phyloP scores from a whole-genome alignment of 1,284 basidiomycete genomes.

The Moesziomyces globuligerus region DNA sequence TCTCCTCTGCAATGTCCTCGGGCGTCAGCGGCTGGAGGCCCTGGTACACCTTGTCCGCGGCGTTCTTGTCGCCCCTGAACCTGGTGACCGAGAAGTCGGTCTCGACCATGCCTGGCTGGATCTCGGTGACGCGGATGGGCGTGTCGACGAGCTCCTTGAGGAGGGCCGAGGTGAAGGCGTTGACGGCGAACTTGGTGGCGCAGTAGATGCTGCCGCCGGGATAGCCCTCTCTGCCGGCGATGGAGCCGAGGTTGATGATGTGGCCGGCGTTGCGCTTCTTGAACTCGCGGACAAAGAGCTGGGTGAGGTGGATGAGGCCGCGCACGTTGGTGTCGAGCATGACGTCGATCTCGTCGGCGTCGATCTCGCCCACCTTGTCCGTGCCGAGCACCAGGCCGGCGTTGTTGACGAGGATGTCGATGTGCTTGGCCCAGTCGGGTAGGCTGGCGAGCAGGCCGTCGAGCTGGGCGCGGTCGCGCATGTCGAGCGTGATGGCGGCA shows the following conservation, averaged over 20 bases:
- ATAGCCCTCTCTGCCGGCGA: slow-evolving; percentile 91
- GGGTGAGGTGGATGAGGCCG: slow-evolving; percentile 84
- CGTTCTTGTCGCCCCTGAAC: slow-evolving; percentile 50
- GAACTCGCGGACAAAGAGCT: slow-evolving; percentile 77
- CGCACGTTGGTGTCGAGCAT: slow-evolving; percentile 96
- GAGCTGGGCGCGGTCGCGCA: slow-evolving; percentile 50
- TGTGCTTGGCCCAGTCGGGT: slow-evolving; percentile 59
- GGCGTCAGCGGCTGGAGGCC: slow-evolving; percentile 60
- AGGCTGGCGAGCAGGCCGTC: slow-evolving; percentile 45
- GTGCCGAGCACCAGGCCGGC: slow-evolving; percentile 80
- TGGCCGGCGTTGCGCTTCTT: slow-evolving; percentile 87
- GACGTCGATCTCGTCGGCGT: slow-evolving; percentile 75
- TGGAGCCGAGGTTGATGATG: slow-evolving; percentile 93
- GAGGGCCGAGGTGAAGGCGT: slow-evolving; percentile 84
- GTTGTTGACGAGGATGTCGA: slow-evolving; percentile 66
- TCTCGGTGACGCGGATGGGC: slow-evolving; percentile 63
- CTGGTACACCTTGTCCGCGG: slow-evolving; percentile 61
- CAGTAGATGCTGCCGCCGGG: slow-evolving; percentile 68
- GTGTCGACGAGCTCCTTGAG: slow-evolving; percentile 88
- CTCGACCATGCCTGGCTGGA: slow-evolving; percentile 81
- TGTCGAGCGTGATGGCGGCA: slow-evolving; percentile 57
- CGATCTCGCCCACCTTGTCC: slow-evolving; percentile 83
- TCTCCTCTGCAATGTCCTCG: slow-evolving; percentile 81
- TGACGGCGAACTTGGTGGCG: slow-evolving; percentile 84
- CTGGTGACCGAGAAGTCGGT: slow-evolving; percentile 69